phyloP scores from a whole-genome alignment of 2,329 filamentous ascomycete species.

The Gnomoniopsis smithogilvyi region DNA sequence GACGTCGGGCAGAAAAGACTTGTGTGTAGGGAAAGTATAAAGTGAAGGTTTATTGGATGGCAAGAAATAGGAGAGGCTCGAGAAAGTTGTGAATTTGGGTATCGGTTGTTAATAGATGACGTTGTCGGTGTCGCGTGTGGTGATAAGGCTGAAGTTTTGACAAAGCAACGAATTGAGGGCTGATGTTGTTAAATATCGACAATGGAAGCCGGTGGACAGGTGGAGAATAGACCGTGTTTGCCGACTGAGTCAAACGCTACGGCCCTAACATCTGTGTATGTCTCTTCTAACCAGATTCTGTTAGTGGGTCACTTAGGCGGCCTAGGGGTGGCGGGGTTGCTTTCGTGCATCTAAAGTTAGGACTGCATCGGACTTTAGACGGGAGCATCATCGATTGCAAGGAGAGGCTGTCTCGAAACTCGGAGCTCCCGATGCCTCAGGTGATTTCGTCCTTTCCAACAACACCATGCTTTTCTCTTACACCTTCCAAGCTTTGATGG shows the following conservation, averaged over 20 bases:
- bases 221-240: slow-evolving; percentile 19
- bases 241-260: neutral
- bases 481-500: neutral
- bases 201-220: slow-evolving; percentile 29
- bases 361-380: neutral
- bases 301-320: neutral
- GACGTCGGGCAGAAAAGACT: slow-evolving; percentile 6
- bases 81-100: neutral
- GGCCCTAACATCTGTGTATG: neutral
- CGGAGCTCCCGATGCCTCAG: neutral
- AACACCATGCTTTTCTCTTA: neutral
- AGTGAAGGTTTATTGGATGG: neutral
- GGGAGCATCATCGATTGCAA: neutral
- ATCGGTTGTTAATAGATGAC: slow-evolving; percentile 3
- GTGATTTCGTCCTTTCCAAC: neutral
- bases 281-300: neutral
- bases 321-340: neutral
- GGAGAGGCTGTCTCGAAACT: neutral
- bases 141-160: neutral
- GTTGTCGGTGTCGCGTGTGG: slow-evolving; percentile 13
- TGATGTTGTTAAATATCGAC: slow-evolving; percentile 15
- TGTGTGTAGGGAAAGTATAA: neutral
- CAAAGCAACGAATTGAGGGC: neutral
- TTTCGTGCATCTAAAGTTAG: neutral
- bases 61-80: neutral